Evolutionary conservation across 805 yeast species (phyloP).

Genomic region (Myxozyma mucilagina): DNA sequence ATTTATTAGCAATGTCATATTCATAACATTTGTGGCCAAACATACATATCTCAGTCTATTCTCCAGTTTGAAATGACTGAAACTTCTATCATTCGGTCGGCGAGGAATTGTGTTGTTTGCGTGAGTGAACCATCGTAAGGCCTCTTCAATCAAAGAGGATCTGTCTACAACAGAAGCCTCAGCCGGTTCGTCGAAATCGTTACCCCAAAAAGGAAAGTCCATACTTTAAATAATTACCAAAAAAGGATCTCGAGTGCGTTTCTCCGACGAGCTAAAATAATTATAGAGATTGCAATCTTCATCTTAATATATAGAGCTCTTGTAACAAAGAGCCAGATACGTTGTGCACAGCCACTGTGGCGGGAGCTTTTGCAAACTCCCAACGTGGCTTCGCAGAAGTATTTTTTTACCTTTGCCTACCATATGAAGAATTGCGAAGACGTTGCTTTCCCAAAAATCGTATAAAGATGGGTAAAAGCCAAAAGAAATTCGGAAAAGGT

Average conservation of each 20-base stretch:
- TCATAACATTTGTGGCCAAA: not conserved
- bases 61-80: conserved; percentile 3
- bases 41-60: not conserved
- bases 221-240: no score
- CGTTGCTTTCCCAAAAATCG: not conserved
- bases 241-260: no score
- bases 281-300: not conserved
- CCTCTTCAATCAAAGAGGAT: not conserved
- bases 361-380: not conserved
- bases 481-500: conserved; percentile 69
- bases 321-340: not conserved
- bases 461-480: conserved; percentile 30
- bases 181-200: no score
- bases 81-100: conserved; percentile 2
- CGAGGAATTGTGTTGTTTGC: conserved; percentile 11
- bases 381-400: conserved; percentile 7
- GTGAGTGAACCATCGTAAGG: conserved; percentile 9
- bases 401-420: not conserved
- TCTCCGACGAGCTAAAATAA: no score
- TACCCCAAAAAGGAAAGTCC: no score
- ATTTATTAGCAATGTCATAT: not conserved
- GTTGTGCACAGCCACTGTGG: not conserved
- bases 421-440: no score
- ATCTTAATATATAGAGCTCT: not conserved
- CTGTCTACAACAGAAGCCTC: no score